phyloP scores from a whole-genome alignment of 2,329 filamentous ascomycete species.

The Madurella fahalii region DNA sequence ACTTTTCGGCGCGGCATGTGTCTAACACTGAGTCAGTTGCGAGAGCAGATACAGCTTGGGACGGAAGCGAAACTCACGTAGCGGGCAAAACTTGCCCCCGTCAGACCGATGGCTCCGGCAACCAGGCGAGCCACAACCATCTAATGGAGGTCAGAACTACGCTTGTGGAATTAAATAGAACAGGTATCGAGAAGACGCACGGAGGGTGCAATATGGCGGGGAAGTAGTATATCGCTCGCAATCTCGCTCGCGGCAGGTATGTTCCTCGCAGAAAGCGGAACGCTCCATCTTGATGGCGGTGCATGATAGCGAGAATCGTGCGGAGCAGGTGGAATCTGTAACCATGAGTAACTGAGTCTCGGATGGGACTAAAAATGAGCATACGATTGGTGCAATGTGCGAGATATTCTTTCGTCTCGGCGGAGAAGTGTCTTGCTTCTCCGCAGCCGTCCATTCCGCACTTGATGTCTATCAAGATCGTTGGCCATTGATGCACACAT shows the following conservation, averaged over 20 bases:
- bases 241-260: constrained; percentile 22
- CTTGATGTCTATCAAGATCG: constrained; percentile 19
- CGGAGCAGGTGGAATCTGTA: constrained; percentile 21
- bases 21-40: constrained; percentile 9
- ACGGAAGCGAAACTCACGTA: constrained; percentile 16
- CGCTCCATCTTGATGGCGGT: constrained; percentile 16
- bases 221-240: constrained; percentile 12
- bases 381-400: constrained; percentile 20
- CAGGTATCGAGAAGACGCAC: constrained; percentile 7
- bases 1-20: constrained; percentile 21
- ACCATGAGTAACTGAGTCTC: not conserved
- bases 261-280: constrained; percentile 17
- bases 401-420: constrained; percentile 21
- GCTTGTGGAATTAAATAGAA: not conserved
- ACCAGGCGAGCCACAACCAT: constrained; percentile 14
- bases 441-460: constrained; percentile 20
- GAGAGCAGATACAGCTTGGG: not conserved
- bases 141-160: not conserved
- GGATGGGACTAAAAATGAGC: not conserved
- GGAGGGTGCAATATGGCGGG: constrained; percentile 19
- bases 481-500: not conserved
- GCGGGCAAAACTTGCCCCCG: constrained; percentile 13
- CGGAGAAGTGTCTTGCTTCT: constrained; percentile 14
- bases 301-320: constrained; percentile 5
- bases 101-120: constrained; percentile 10